Evolutionary conservation across 306 rosid genomes (phyloP).

Genomic region (Amphicarpaea edgeworthii): DNA sequence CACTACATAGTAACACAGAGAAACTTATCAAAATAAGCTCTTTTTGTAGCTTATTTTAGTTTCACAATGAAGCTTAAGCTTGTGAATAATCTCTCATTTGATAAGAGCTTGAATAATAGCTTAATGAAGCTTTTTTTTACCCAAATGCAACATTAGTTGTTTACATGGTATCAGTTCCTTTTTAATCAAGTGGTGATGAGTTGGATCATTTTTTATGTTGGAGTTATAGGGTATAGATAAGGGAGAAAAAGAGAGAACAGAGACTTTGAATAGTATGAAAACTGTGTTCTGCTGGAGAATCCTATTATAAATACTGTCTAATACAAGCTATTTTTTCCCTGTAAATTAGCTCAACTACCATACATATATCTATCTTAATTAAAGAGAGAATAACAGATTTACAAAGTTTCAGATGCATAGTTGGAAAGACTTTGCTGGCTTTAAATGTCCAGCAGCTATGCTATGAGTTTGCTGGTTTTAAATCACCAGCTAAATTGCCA

Average conservation of each 20-base stretch:
- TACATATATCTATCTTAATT: no score
- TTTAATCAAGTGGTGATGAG: neutral
- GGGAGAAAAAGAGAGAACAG: neutral
- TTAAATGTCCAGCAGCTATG: neutral
- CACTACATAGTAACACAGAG: neutral
- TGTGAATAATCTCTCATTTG: slow-evolving; percentile 4
- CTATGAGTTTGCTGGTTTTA: neutral
- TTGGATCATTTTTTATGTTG: neutral
- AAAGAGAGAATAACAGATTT: no score
- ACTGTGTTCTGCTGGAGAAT: neutral
- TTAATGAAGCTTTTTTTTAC: neutral
- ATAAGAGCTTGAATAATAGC: neutral
- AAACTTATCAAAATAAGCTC: neutral
- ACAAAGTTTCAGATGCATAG: neutral
- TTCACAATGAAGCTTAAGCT: neutral
- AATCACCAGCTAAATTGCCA: no score
- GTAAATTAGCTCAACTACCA: no score
- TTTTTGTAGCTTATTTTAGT: neutral
- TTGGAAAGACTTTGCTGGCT: neutral
- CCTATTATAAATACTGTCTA: no score
- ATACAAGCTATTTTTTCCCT: neutral
- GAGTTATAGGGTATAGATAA: neutral
- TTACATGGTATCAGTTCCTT: neutral
- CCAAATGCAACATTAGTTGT: neutral
- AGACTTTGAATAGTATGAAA: neutral